Conservation (phyloP, 1,139 yeast species). For the Debaryomyces udenii region DNA sequence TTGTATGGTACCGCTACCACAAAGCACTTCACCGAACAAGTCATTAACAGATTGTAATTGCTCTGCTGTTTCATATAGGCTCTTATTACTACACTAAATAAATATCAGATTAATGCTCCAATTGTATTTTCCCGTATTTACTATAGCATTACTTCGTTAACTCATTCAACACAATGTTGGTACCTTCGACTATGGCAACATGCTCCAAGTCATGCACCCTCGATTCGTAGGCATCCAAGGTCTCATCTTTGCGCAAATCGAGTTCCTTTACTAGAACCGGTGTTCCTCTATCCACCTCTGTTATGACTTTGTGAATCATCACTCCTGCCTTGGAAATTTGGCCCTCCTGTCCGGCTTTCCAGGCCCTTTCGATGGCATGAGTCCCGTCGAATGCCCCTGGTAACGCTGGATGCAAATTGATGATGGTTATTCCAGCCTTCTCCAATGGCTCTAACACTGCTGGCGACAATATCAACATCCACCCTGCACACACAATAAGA, state of each 20-base stretch:
- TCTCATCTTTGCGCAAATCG: slow-evolving; percentile 68
- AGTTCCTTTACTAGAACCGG: slow-evolving; percentile 84
- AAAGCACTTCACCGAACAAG: slow-evolving; percentile 79
- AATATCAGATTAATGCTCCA: slow-evolving; percentile 2
- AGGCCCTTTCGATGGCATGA: slow-evolving; percentile 93
- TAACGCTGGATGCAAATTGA: slow-evolving; percentile 93
- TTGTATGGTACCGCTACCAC: slow-evolving; percentile 93
- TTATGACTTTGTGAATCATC: slow-evolving; percentile 94
- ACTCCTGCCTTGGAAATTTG: slow-evolving; percentile 82
- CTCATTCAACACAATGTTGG: slow-evolving; percentile 58
- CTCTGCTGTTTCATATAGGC: slow-evolving; percentile 3
- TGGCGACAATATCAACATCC: slow-evolving; percentile 92
- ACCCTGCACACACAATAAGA: slow-evolving; percentile 94
- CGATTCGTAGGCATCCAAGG: slow-evolving; percentile 75
- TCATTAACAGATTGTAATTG: slow-evolving; percentile 47
- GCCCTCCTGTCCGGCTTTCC: slow-evolving; percentile 91
- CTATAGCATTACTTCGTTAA: slow-evolving; percentile 17
- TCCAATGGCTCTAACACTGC: slow-evolving; percentile 69
- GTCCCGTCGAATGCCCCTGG: slow-evolving; percentile 98
- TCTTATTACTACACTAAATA: slow-evolving; percentile 9
- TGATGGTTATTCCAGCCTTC: slow-evolving; percentile 67
- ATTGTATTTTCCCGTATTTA: not conserved
- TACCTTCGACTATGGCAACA: slow-evolving; percentile 89
- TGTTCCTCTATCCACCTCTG: slow-evolving; percentile 91
- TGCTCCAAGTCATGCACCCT: slow-evolving; percentile 90